Evolutionary conservation across 2,329 filamentous ascomycete species (phyloP), one percentile per base, ranked within the genome.

Genomic region (Pleomassaria siparia): DNA sequence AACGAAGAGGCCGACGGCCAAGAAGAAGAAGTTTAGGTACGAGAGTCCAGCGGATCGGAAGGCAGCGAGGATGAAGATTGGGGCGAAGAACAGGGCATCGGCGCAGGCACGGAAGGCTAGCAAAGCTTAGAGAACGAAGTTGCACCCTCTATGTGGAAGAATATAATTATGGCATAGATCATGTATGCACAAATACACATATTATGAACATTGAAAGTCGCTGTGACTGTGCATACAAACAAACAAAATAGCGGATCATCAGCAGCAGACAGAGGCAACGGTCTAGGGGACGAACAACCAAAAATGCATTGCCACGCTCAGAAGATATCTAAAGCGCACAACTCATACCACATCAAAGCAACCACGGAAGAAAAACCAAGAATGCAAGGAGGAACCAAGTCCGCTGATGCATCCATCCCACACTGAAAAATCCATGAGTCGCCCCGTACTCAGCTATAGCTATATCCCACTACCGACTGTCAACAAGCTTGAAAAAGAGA

Each of bases 21-120:
- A 88, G 75, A 95, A 91, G 77, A 86, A 87, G 73, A 89, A 91
- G 73, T 97, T 97, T 67, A 83, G 89, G 54, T 99, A 99, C 71
- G 90, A 97, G 74, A 88, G 81, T 53, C 96, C 95, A 74, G 74
- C 84, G 25, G 92, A 96, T 60, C 82, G 94, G 63, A 88, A 81
- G 64, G 63, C 77, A 25, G 78, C 79, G 35, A 73, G 78, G 55
- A 68, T 75, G 45, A 86, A 89, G 70, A 74, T 91, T 60, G 82
- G 84, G 40, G 75, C 81, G 56, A 83, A 81, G 63, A 95, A 89
- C 70, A 80, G 82, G 60, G 89, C 83, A 69, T 82, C 84, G 58
- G 89, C 86, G 56, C 83, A 82, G 60, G 75, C 75, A 39, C 73
- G 80, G 52, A 71, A 71, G 72, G 67, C 32, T 18, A 35, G 15